Evolutionary conservation across 2,329 filamentous ascomycete species (phyloP).

Genomic region (Aspergillus sp.): DNA sequence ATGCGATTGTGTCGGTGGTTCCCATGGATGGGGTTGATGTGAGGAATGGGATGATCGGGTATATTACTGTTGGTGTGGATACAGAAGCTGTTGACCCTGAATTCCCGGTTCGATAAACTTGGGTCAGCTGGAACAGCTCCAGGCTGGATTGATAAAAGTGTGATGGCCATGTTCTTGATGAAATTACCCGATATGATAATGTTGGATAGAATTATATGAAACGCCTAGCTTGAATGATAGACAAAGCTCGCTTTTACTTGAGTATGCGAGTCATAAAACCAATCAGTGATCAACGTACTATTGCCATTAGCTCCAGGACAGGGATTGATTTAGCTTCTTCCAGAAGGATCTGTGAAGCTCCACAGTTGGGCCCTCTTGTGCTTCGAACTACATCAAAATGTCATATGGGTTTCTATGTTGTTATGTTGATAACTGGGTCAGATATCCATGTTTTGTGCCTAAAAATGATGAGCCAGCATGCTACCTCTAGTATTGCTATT

Average conservation of each 20-base stretch:
- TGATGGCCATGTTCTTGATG: not conserved
- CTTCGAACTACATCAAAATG: not conserved
- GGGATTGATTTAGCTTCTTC: not conserved
- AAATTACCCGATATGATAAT: not conserved
- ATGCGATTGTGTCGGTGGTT: not conserved
- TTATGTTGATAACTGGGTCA: not conserved
- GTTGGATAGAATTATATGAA: not conserved
- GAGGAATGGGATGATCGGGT: not conserved
- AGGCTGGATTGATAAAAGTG: not conserved
- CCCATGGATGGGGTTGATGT: not conserved
- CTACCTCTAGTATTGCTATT: not conserved
- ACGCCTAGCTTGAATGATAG: not conserved
- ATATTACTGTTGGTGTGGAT: not conserved
- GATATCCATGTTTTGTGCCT: not conserved
- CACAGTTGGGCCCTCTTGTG: not conserved
- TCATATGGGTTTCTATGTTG: accelerated
- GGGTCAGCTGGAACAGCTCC: not conserved
- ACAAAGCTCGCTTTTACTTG: not conserved
- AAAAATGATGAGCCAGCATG: not conserved
- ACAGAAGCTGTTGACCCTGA: not conserved
- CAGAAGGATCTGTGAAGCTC: not conserved
- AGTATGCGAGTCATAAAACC: too few relatives aligned
- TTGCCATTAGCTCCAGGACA: not conserved
- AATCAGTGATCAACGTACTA: not conserved
- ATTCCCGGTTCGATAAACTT: not conserved